Evolutionary conservation across 2,329 filamentous ascomycete genomes (phyloP), one percentile per base, ranked within the genome.

Genomic region (Triangularia verruculosa): DNA sequence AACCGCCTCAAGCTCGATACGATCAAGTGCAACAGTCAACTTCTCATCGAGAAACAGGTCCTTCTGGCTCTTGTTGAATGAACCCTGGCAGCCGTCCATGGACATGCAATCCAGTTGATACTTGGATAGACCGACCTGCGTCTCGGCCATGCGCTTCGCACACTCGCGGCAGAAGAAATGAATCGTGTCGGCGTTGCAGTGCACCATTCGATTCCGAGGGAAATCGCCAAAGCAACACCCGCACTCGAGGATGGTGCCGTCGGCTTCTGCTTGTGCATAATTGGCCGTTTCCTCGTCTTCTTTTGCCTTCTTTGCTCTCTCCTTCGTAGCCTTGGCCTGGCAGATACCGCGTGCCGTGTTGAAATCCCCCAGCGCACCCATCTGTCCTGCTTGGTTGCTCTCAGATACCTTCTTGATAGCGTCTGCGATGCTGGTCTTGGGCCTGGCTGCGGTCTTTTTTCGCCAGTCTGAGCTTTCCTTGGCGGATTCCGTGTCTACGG

Each of bases 101-200:
- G 89, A 89, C 80, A 93, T 88, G 75, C 92, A 96, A 2, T 75
- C 74, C 20, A 95, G 79, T 54, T 86, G 79, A 72, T 90, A 89
- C 66, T 86, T 88, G n/a, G 84, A 84, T 22, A 86, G 78, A 1
- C 91, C 91, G 59, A 96, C 82, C 67, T 88, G 83, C 6, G 78
- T 84, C 70, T 91, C 86, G 4, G 92, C 89, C 66, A 87, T 87
- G 22, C 75, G 82, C 62, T 79, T 84, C 5, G 87, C 82, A 72
- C 92, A 96, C 1, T 77, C 75, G 55, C 80, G 79, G 74, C 92
- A 96, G 74, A 94, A 93, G 72, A 83, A 85, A 65, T 93, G 90
- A 1, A 76, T 68, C 0, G 72, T 69, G 0, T 83, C 79, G 15
- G 82, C 86, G 58, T 86, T 76, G 73, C 92, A 96, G 67, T 85